Conservation (phyloP, 495 filamentous ascomycete genomes). For the Hypoxylon trugodes region DNA sequence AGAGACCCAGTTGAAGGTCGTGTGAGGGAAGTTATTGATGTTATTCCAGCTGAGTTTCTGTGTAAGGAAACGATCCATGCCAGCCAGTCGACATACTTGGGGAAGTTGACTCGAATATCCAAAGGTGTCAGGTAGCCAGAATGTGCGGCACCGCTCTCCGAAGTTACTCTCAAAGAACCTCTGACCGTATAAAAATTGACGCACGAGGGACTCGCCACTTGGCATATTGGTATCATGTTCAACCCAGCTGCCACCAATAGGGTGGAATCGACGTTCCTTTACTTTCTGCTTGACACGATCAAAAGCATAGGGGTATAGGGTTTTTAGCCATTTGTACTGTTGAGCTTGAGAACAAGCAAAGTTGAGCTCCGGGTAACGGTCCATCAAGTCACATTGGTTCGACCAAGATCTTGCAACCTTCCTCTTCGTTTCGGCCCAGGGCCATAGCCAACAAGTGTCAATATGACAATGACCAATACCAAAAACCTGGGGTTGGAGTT, state of each 20-base stretch:
- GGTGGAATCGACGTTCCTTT: slow-evolving; percentile 88
- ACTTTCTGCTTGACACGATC: slow-evolving; percentile 91
- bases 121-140: slow-evolving; percentile 98
- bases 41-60: slow-evolving; percentile 96
- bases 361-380: slow-evolving; percentile 91
- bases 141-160: slow-evolving; percentile 85
- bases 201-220: slow-evolving; percentile 89
- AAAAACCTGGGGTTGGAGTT: slow-evolving; percentile 77
- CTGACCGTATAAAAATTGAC: slow-evolving; percentile 96
- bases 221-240: slow-evolving; percentile 99
- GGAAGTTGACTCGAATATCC: slow-evolving; percentile 95
- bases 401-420: slow-evolving; percentile 97
- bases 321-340: slow-evolving; percentile 96
- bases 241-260: slow-evolving; percentile 97
- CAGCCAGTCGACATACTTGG: slow-evolving; percentile 87
- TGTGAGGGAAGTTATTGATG: slow-evolving; percentile 98
- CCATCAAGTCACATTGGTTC: slow-evolving; percentile 92
- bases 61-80: slow-evolving; percentile 96
- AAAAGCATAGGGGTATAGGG: slow-evolving; percentile 85
- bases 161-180: slow-evolving; percentile 94
- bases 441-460: slow-evolving; percentile 98
- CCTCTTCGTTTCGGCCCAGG: slow-evolving; percentile 97
- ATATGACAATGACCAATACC: slow-evolving; percentile 97
- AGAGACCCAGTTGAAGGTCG: slow-evolving; percentile 97
- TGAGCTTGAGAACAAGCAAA: slow-evolving; percentile 94